Conservation (phyloP, 305 asterid species). For the Fraxinus baroniana region DNA sequence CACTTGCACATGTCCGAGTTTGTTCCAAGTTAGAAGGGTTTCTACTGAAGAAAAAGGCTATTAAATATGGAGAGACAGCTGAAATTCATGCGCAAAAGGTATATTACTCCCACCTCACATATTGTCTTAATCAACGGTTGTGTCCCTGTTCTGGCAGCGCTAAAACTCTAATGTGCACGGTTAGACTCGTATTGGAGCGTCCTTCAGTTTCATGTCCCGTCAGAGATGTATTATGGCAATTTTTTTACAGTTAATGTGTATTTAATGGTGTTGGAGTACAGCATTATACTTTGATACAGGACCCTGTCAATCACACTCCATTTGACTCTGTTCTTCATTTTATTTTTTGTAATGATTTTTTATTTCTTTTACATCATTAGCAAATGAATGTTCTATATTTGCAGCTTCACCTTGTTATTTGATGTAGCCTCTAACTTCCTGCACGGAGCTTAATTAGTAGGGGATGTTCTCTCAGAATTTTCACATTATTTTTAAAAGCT, state of each 20-base stretch:
- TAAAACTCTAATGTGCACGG: background rate
- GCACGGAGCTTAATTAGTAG: background rate
- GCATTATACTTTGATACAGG: background rate
- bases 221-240: background rate
- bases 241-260: background rate
- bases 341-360: background rate
- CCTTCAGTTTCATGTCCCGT: slow-evolving; percentile 11
- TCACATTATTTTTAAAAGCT: background rate
- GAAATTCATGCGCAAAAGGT: slow-evolving; percentile 95
- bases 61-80: slow-evolving; percentile 73
- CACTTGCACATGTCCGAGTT: slow-evolving; percentile 74
- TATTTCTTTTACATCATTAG: slow-evolving; percentile 5
- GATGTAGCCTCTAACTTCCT: slow-evolving; percentile 18
- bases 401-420: slow-evolving; percentile 18
- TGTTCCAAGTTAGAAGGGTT: slow-evolving; percentile 89
- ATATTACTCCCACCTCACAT: slow-evolving; percentile 6
- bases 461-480: slow-evolving; percentile 19
- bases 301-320: background rate
- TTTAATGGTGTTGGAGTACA: background rate
- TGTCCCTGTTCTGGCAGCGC: background rate
- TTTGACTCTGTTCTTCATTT: background rate
- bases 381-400: slow-evolving; percentile 13
- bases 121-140: background rate
- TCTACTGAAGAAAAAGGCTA: slow-evolving; percentile 70
- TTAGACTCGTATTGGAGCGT: background rate